Base-by-base conservation (phyloP, 163 green algal species). In the Smithsoniella earleae region DNA sequence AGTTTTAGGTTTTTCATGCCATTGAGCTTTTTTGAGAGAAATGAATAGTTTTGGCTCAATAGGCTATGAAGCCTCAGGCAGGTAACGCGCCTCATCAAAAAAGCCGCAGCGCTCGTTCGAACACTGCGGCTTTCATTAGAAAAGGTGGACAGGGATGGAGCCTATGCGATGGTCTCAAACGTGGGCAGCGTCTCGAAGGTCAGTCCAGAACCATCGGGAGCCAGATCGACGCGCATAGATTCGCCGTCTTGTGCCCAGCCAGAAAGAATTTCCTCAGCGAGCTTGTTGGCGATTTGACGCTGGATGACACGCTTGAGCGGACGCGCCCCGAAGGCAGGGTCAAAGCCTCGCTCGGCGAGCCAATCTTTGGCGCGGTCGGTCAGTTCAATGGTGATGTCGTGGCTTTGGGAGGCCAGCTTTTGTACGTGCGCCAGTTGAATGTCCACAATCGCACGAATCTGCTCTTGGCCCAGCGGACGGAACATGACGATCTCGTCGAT, bases 401-500 rank as follows among this genome's bases (percentile, higher is more conserved):
- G n/a, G n/a, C n/a, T 13, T 49, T 49, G 40, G 13, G 40, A 22
- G 40, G 40, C 40, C 10, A 10, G 40, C 40, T 97, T 75, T 92
- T 90, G 46, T 94, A 90, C 8, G 77, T 92, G 86, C 76, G 89
- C 79, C 62, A 80, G 78, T 78, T 92, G 87, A 65, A 90, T 76
- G 36, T 46, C 40, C 46, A 95, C 90, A 58, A 96, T 95, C 66
- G 78, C 76, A 36, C 84, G 79, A 81, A 98, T 97, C 82, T 98
- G 86, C 0, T 88, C 82, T 4, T 76, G 62, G 10, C 78, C 37
- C 28, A 98, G 87, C n/a, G 86, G 83, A 73, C 95, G 82, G 76
- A 98, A 98, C 20, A 96, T 89, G 73, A 96, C 92, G 79, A 95
- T 96, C 76, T 98, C 92, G 77, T 98, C 92, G 31, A 98, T 85